Percentiles rank a stretch among this genome's conserved stretches.
phyloP scores from a whole-genome alignment of 768 basidiomycete species.

The Grammothele lineata region DNA sequence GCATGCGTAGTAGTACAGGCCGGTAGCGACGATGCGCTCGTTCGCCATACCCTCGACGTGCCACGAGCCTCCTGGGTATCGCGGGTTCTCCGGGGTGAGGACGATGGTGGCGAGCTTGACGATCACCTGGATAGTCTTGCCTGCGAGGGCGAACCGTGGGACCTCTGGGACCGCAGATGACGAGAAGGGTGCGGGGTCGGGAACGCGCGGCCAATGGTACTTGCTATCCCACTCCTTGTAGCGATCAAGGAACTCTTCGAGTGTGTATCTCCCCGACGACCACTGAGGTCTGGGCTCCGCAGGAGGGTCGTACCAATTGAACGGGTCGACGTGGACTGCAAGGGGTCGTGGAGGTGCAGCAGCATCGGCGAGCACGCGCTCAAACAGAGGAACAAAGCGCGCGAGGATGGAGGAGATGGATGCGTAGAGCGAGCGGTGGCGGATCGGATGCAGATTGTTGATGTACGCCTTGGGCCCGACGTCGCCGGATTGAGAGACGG shows the following conservation, averaged over 20 bases:
- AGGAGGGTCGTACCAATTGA: not conserved
- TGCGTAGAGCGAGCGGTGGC: no score
- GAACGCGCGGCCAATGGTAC: not conserved
- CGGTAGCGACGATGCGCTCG: no score
- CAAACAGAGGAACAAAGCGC: slow-evolving; percentile 22
- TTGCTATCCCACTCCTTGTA: no score
- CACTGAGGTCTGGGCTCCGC: not conserved
- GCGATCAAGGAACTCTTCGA: not conserved
- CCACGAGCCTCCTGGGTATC: no score
- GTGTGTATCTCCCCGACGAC: not conserved
- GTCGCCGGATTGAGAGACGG: slow-evolving; percentile 17
- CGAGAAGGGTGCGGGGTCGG: not conserved
- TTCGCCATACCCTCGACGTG: no score
- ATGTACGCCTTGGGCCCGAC: slow-evolving; percentile 20
- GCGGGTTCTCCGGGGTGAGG: no score
- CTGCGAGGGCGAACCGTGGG: slow-evolving; percentile 5
- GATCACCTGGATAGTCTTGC: slow-evolving; percentile 27
- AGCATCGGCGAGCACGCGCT: slow-evolving; percentile 20
- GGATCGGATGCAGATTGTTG: slow-evolving; percentile 25
- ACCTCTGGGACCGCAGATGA: not conserved
- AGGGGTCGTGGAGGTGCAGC: not conserved
- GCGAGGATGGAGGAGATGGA: slow-evolving; percentile 11
- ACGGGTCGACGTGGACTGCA: not conserved
- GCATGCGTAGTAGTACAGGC: slow-evolving; percentile 23
- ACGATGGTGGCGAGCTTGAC: slow-evolving; percentile 37